These are phyloP conservation scores for Calocera cornea DNA, from an alignment of 768 basidiomycete species.

Conservation along the genomic window DNA sequence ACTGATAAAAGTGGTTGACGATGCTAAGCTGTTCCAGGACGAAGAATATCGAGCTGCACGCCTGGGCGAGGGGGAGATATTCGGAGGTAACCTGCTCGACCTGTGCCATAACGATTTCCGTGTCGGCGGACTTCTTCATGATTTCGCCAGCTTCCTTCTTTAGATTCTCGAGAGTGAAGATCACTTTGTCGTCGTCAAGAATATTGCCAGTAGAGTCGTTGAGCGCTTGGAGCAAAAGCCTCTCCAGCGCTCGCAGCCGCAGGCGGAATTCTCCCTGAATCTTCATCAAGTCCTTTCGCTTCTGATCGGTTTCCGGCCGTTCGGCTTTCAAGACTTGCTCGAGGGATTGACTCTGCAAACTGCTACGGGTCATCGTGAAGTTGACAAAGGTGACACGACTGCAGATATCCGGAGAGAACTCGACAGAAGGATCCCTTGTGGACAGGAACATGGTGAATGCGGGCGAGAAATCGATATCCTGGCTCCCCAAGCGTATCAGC, in stretches of 20 bases:
- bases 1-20: constrained; percentile 97
- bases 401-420: constrained; percentile 97
- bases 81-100: constrained; percentile 92
- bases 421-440: constrained; percentile 90
- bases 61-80: constrained; percentile 86
- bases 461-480: constrained; percentile 98
- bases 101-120: constrained; percentile 88
- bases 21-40: constrained; percentile 86
- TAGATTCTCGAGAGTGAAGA: constrained; percentile 85
- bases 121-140: constrained; percentile 89
- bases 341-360: constrained; percentile 94
- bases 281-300: constrained; percentile 92
- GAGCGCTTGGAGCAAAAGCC: constrained; percentile 80
- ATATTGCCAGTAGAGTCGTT: constrained; percentile 97
- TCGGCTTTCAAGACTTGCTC: constrained; percentile 96
- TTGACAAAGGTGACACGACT: constrained; percentile 93
- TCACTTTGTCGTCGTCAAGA: constrained; percentile 96
- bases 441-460: constrained; percentile 99
- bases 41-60: constrained; percentile 94
- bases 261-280: constrained; percentile 96
- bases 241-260: constrained; percentile 82
- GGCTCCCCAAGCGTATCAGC: constrained; percentile 86
- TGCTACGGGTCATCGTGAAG: constrained; percentile 97
- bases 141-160: constrained; percentile 95
- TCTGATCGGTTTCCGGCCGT: constrained; percentile 89